Evolutionary conservation across 306 rosid genomes (phyloP), one percentile per base, ranked within the genome.

Genomic region (Malus asiatica): DNA sequence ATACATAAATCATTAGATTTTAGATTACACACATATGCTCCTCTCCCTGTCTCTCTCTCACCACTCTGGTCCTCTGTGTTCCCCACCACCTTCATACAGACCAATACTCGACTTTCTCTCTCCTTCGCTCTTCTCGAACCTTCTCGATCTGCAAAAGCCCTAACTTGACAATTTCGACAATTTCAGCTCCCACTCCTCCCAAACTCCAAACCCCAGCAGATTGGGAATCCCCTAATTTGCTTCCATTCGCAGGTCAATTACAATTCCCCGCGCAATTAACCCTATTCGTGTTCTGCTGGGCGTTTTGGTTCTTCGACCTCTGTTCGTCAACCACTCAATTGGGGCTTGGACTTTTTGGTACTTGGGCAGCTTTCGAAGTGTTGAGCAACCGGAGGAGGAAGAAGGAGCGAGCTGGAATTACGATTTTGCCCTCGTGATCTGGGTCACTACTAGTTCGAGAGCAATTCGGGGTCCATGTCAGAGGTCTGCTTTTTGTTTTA

Each of bases 381-480:
- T 19, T 69, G 65, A 55, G 15, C 32, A 25, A 4, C 25, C 7
- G 4, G 40, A 4, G 64, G 71, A 68, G 35, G 66, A 60, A n/a
- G 66, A 45, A 58, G 79, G 61, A 58, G 44, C 55, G 65, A 58
- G 71, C 29, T 48, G 19, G 27, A 73, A 80, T 59, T 74, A 74
- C 79, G 48, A 22, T 45, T 48, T 60, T 74, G 75, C 25, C 71
- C 70, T 64, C 67, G 61, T 81, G 84, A 57, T 81, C 84, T 64
- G 77, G 63, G 23, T 9, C 30, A 14, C 42, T 53, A 30, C 52
- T 44, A 40, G 11, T 13, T 48, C 68, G 23, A 76, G 53, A 55
- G 16, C 59, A 63, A 25, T 64, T 76, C 32, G 33, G 84, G 69
- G 71, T 81, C 76, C 81, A 81, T 81, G 84, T 42, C 77, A 81